A percentile compares a stretch with the other conserved stretches of the same genome.
Evolutionary conservation across 495 filamentous ascomycete genomes (phyloP).

Genomic region (Xylaria palmicola): DNA sequence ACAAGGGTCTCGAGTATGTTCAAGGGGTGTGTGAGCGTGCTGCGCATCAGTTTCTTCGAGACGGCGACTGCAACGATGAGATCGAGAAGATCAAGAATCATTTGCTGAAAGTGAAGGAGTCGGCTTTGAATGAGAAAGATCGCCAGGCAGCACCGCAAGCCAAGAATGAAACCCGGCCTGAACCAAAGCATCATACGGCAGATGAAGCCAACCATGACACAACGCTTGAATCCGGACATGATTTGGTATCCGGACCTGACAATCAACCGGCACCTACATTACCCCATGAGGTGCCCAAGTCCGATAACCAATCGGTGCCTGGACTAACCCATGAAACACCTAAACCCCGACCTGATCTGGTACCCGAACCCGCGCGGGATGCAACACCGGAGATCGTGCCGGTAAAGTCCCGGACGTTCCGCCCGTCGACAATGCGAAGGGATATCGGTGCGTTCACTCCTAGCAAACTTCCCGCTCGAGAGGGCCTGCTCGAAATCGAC

Average conservation of each 20-base stretch:
- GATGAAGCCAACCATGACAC: not conserved
- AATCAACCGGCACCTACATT: not conserved
- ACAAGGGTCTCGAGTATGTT: conserved; percentile 73
- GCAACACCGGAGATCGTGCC: conserved; percentile 15
- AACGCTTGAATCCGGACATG: not conserved
- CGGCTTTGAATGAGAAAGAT: conserved; percentile 59
- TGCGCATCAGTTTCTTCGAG: conserved; percentile 82
- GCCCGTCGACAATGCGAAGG: conserved; percentile 35
- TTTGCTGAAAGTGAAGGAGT: conserved; percentile 57
- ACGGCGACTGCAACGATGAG: conserved; percentile 76
- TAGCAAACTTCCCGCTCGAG: conserved; percentile 28
- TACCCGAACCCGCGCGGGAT: not conserved
- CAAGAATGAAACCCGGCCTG: conserved; percentile 27
- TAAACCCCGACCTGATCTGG: not conserved
- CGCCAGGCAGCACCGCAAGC: conserved; percentile 39
- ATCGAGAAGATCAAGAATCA: conserved; percentile 63
- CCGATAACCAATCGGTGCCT: not conserved
- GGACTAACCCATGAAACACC: not conserved
- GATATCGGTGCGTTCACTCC: conserved; percentile 19
- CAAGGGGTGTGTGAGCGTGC: conserved; percentile 80
- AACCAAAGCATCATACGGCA: not conserved
- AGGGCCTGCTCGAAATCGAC: conserved; percentile 30
- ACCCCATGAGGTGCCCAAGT: not conserved
- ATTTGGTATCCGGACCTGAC: not conserved
- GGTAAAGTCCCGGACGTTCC: conserved; percentile 30